These are phyloP conservation scores for Cystoderma amianthinum DNA, from an alignment of 768 basidiomycete genomes.

Conservation along the genomic window DNA sequence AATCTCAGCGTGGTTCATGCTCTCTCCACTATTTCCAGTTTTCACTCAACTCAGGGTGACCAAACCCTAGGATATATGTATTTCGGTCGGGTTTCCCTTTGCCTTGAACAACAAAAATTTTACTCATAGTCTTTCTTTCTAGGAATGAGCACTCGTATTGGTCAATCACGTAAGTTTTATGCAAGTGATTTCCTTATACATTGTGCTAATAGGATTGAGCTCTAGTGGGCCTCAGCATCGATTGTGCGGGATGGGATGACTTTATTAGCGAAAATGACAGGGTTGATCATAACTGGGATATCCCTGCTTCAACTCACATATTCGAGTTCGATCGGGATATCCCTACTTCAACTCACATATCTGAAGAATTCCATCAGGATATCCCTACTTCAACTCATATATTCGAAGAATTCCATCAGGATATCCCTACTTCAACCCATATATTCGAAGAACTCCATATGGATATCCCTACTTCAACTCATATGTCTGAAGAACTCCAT, in stretches of 20 bases:
- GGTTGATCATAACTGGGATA: conserved; percentile 55
- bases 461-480: no score
- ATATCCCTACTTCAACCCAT: no score
- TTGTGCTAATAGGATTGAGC: conserved; percentile 3
- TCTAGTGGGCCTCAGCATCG: conserved; percentile 49
- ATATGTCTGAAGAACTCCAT: no score
- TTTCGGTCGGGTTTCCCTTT: conserved; percentile 27
- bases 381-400: no score
- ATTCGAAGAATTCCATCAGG: no score
- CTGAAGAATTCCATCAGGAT: no score
- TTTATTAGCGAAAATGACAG: conserved; percentile 45
- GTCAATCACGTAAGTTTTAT: conserved; percentile 47
- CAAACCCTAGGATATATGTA: conserved; percentile 40
- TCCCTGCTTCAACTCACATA: no score
- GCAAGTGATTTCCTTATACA: not conserved
- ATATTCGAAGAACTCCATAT: no score
- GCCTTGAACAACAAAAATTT: not conserved
- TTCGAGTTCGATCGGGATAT: no score
- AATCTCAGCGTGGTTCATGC: no score
- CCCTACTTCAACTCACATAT: no score
- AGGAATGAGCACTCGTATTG: conserved; percentile 55
- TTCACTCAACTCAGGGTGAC: conserved; percentile 38
- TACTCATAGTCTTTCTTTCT: conserved; percentile 1
- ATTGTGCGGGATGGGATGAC: conserved; percentile 51
- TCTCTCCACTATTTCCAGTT: conserved; percentile 35